Conservation (phyloP, 2,329 filamentous ascomycete genomes). For the Fusarium veterinarium region DNA sequence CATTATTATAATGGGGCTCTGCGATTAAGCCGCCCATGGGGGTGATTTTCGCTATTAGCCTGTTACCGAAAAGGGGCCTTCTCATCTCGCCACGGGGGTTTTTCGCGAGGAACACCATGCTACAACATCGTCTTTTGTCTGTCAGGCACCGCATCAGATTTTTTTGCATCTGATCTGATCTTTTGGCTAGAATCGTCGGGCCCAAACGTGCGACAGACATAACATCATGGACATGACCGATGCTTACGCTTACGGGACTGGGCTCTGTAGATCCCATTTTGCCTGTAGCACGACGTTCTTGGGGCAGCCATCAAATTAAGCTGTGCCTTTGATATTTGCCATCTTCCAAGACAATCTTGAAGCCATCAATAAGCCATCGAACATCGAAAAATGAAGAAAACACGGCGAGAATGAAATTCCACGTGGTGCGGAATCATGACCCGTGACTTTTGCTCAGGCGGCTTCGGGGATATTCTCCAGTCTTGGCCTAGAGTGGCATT, state of each 20-base stretch:
- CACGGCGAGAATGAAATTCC: neutral
- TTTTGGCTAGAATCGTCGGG: neutral
- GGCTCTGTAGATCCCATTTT: neutral
- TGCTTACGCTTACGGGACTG: neutral
- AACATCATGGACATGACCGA: neutral
- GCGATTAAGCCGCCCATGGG: neutral
- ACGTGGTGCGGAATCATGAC: neutral
- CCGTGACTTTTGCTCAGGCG: neutral
- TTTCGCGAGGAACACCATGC: slow-evolving; percentile 12
- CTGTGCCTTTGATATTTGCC: neutral
- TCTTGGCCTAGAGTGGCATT: slow-evolving; percentile 9
- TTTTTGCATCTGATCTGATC: slow-evolving; percentile 16
- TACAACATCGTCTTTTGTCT: neutral
- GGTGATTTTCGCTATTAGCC: slow-evolving; percentile 18
- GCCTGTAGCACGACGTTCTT: neutral
- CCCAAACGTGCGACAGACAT: neutral
- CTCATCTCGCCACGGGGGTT: slow-evolving; percentile 14
- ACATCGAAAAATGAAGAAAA: neutral
- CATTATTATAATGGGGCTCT: slow-evolving; percentile 19
- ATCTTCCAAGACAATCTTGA: neutral
- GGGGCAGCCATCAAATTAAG: neutral
- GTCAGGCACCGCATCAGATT: neutral
- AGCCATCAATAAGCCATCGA: neutral
- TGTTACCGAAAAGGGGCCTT: slow-evolving; percentile 9
- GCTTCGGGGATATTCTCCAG: slow-evolving; percentile 13